Percentiles rank a stretch among this genome's conserved stretches.
Conservation (phyloP, 108 stramenopile genomes). For the Cylindrotheca fusiformis region DNA sequence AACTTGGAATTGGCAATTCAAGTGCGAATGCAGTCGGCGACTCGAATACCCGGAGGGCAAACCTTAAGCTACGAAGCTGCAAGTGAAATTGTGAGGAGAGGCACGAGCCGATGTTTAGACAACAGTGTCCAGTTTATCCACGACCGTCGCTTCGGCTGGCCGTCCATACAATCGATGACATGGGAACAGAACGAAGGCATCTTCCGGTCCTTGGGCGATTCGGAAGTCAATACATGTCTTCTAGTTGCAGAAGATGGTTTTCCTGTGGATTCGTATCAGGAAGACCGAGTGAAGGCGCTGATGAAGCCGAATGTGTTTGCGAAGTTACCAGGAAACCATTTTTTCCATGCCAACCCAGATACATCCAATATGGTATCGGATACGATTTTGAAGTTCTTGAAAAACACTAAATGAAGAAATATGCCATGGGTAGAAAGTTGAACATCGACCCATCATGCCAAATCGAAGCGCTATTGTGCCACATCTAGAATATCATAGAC, state of each 20-base stretch:
- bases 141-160: slow-evolving; percentile 76
- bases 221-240: slow-evolving; percentile 42
- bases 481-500: too few relatives aligned
- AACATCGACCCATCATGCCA: too few relatives aligned
- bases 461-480: too few relatives aligned
- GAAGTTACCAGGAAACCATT: slow-evolving; percentile 68
- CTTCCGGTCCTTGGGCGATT: slow-evolving; percentile 33
- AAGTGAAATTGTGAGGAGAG: slow-evolving; percentile 50
- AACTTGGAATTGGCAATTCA: slow-evolving; percentile 46
- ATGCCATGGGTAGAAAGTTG: too few relatives aligned
- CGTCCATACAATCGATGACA: slow-evolving; percentile 67
- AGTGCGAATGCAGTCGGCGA: slow-evolving; percentile 48
- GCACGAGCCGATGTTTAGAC: slow-evolving; percentile 9
- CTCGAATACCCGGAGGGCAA: slow-evolving; percentile 70
- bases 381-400: slow-evolving; percentile 13
- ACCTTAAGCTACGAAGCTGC: slow-evolving; percentile 65
- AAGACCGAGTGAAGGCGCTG: slow-evolving; percentile 25
- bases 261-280: slow-evolving; percentile 43
- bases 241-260: slow-evolving; percentile 73
- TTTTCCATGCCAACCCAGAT: slow-evolving; percentile 85
- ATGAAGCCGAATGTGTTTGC: slow-evolving; percentile 36
- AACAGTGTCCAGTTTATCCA: slow-evolving; percentile 55
- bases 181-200: slow-evolving; percentile 58
- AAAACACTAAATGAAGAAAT: too few relatives aligned
- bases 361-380: slow-evolving; percentile 39